Evolutionary conservation across 129 eudicot genomes (phyloP).

Genomic region (Heracleum sosnowskyi): DNA sequence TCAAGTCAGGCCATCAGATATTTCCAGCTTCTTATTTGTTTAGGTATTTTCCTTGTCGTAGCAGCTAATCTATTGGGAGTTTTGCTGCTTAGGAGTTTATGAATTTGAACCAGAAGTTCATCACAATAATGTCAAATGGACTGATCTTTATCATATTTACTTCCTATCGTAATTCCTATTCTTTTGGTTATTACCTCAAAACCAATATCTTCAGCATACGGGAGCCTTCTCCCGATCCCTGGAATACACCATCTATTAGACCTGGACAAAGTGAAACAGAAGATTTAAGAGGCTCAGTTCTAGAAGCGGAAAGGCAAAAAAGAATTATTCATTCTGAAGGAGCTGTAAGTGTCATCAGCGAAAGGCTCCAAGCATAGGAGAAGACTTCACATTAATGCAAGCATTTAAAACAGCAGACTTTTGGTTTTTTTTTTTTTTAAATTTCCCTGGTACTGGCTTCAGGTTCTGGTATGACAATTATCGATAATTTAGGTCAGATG

Average conservation of each 20-base stretch:
- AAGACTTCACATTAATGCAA: constrained; percentile 56
- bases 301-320: constrained; percentile 38
- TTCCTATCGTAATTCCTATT: constrained; percentile 46
- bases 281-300: constrained; percentile 33
- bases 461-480: constrained; percentile 62
- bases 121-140: constrained; percentile 32
- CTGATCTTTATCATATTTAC: constrained; percentile 33
- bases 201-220: constrained; percentile 29
- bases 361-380: constrained; percentile 64
- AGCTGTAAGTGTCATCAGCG: constrained; percentile 40
- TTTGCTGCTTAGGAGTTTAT: constrained; percentile 39
- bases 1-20: constrained; percentile 40
- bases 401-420: constrained; percentile 62
- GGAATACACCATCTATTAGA: constrained; percentile 21
- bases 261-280: constrained; percentile 36
- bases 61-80: constrained; percentile 57
- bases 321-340: constrained; percentile 57
- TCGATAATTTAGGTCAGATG: constrained; percentile 72
- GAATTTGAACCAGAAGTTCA: constrained; percentile 21
- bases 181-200: constrained; percentile 26
- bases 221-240: constrained; percentile 34
- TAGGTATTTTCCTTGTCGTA: constrained; percentile 41
- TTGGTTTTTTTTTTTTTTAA: constrained; percentile 61
- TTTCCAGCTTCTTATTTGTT: constrained; percentile 32
- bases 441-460: constrained; percentile 58